Evolutionary conservation across 257 asterid species (phyloP).

Genomic region (Nicotiana knightiana): DNA sequence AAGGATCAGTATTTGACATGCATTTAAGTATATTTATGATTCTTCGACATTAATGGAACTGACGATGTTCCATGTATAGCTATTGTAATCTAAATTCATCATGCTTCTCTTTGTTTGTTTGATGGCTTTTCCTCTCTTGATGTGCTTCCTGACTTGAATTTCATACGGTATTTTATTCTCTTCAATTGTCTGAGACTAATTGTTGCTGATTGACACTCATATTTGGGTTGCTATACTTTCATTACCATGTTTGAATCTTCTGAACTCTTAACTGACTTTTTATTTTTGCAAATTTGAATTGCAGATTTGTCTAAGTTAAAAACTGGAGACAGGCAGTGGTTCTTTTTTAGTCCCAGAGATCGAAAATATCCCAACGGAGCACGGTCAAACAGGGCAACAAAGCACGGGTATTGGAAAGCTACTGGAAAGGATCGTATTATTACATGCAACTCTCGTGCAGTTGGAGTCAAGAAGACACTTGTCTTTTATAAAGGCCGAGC

Average conservation of each 20-base stretch:
- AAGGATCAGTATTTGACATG: not conserved
- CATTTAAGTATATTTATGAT: not conserved
- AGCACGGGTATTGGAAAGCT: conserved; percentile 90
- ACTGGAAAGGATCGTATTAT: conserved; percentile 89
- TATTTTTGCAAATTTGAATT: conserved; percentile 12
- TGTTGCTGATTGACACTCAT: not conserved
- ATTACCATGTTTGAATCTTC: not conserved
- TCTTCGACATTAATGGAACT: not conserved
- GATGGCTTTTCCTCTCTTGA: not conserved
- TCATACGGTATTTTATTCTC: not conserved
- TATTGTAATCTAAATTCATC: not conserved
- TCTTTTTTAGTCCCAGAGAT: conserved; percentile 85
- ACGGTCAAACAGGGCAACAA: conserved; percentile 74
- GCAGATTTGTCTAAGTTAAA: conserved; percentile 74
- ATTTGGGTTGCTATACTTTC: not conserved
- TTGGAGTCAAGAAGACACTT: conserved; percentile 85
- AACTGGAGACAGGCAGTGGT: conserved; percentile 94
- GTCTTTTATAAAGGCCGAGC: conserved; percentile 91
- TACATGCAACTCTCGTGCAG: conserved; percentile 50
- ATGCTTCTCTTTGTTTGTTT: not conserved
- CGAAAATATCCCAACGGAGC: conserved; percentile 87
- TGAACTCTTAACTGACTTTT: conserved; percentile 13
- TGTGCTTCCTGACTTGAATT: not conserved
- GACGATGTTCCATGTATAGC: not conserved
- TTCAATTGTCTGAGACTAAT: not conserved